Evolutionary conservation across 1,139 yeast genomes (phyloP).

Genomic region (Magnusiomyces suaveolens): DNA sequence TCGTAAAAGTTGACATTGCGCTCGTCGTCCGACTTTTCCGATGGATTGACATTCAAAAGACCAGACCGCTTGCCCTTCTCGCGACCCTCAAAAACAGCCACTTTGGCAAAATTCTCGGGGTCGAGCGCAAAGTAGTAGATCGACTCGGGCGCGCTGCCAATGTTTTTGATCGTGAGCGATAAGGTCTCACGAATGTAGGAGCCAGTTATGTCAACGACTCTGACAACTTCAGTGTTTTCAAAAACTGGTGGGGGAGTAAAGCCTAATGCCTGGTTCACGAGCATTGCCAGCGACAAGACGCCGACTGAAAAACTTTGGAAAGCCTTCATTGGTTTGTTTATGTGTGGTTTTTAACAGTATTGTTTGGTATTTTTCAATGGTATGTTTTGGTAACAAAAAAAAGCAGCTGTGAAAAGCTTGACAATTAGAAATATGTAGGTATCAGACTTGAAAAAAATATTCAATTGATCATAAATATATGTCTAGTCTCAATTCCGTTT

Average conservation of each 20-base stretch:
- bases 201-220: constrained; percentile 50
- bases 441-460: too few species aligned
- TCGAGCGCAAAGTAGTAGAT: constrained; percentile 50
- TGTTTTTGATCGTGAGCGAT: constrained; percentile 49
- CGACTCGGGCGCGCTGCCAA: constrained; percentile 43
- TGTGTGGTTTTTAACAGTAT: not conserved
- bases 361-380: not conserved
- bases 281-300: not conserved
- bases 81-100: constrained; percentile 40
- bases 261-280: not conserved
- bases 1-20: constrained; percentile 33
- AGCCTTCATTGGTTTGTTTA: not conserved
- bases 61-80: constrained; percentile 9
- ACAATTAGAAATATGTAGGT: too few species aligned
- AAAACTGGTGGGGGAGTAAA: constrained; percentile 18
- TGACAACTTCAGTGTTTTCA: constrained; percentile 26
- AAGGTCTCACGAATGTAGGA: constrained; percentile 62
- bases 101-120: constrained; percentile 35
- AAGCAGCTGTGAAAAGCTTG: too few species aligned
- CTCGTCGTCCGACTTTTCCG: constrained; percentile 15
- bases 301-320: not conserved
- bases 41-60: constrained; percentile 14
- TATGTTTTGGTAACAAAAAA: not conserved
- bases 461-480: too few species aligned
- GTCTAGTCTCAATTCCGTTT: too few species aligned